Percentiles rank a stretch among this genome's conserved stretches.
phyloP scores from a whole-genome alignment of 345 rosid species.

The Gossypium mustelinum region DNA sequence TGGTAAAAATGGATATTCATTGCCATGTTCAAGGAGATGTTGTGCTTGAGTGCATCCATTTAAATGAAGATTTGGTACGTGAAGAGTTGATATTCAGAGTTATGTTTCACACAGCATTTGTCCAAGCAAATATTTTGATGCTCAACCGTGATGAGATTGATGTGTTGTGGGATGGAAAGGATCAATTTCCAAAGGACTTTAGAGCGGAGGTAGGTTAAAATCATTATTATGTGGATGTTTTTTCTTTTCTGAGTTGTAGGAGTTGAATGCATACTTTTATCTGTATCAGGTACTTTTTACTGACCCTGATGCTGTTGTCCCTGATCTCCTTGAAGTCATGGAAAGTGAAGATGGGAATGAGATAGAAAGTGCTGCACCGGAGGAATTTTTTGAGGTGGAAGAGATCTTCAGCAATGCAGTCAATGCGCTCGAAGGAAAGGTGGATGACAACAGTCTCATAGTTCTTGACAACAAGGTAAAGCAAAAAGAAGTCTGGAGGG shows the following conservation, averaged over 20 bases:
- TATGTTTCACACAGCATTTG: conserved; percentile 93
- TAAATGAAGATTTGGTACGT: conserved; percentile 57
- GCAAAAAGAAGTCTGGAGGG: conserved; percentile 58
- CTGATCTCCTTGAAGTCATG: conserved; percentile 44
- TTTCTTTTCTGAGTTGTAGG: conserved; percentile 34
- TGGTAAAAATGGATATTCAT: conserved; percentile 74
- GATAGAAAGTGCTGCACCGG: conserved; percentile 67
- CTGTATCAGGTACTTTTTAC: conserved; percentile 85
- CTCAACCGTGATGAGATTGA: conserved; percentile 79
- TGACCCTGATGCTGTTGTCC: conserved; percentile 67
- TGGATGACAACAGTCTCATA: conserved; percentile 33
- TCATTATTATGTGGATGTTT: conserved; percentile 23
- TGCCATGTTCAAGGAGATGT: conserved; percentile 93
- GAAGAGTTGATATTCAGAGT: conserved; percentile 85
- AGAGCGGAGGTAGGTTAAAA: conserved; percentile 78
- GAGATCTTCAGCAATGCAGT: conserved; percentile 77
- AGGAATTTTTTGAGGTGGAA: conserved; percentile 96
- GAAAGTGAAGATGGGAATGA: conserved; percentile 64
- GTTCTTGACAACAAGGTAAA: conserved; percentile 34
- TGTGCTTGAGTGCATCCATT: conserved; percentile 88
- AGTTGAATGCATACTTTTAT: conserved; percentile 66
- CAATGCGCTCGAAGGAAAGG: conserved; percentile 60
- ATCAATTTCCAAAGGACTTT: conserved; percentile 68
- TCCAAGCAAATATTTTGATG: conserved; percentile 66
- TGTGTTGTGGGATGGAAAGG: conserved; percentile 82